These are phyloP conservation scores for Dioscorea cayenensis DNA, from an alignment of 116 monocot genomes.

Conservation along the genomic window DNA sequence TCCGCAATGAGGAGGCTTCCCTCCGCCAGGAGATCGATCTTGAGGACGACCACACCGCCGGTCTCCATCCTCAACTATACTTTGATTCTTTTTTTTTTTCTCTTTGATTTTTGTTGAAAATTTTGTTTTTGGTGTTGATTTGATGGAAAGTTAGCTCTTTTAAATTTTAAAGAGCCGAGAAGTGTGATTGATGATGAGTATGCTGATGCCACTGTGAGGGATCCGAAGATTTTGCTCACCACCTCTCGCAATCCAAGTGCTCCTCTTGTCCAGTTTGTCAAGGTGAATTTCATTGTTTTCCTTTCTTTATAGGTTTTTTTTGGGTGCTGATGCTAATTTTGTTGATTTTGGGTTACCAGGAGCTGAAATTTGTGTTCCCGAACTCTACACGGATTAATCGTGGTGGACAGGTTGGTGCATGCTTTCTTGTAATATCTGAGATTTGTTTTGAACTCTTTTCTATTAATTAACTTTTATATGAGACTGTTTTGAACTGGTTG, in stretches of 20 bases:
- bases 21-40: slow-evolving; percentile 87
- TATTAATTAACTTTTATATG: no score
- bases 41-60: slow-evolving; percentile 77
- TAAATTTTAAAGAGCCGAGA: slow-evolving; percentile 54
- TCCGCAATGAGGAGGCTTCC: slow-evolving; percentile 78
- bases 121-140: background rate
- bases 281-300: slow-evolving; percentile 30
- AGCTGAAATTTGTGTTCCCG: slow-evolving; percentile 88
- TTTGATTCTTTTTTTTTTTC: background rate
- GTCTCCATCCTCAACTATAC: slow-evolving; percentile 15
- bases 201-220: slow-evolving; percentile 57
- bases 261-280: slow-evolving; percentile 89
- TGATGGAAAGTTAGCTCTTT: background rate
- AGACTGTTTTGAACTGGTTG: no score
- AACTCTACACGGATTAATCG: slow-evolving; percentile 96
- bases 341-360: slow-evolving; percentile 35
- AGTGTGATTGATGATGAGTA: slow-evolving; percentile 91
- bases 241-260: slow-evolving; percentile 95
- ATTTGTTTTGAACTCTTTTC: no score
- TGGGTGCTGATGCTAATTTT: background rate
- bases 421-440: no score
- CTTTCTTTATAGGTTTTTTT: background rate
- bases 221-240: slow-evolving; percentile 89
- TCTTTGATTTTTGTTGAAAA: background rate
- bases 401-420: slow-evolving; percentile 86